These are phyloP conservation scores for Aotearoamyces nothofagi DNA, from an alignment of 2,329 filamentous ascomycete genomes.

Conservation along the genomic window DNA sequence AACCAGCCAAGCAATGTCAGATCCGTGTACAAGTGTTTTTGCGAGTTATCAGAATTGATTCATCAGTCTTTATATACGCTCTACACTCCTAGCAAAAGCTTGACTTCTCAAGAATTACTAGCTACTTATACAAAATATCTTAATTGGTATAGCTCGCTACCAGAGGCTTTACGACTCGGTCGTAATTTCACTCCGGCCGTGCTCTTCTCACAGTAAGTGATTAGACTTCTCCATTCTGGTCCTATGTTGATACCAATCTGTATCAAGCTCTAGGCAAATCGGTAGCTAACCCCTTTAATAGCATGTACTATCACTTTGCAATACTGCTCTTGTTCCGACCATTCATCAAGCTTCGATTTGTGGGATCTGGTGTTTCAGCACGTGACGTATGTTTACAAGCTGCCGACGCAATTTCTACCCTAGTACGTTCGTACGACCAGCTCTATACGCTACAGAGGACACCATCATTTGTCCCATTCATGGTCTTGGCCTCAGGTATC, in stretches of 20 bases:
- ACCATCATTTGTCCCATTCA: slow-evolving; percentile 12
- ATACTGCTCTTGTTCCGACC: slow-evolving; percentile 56
- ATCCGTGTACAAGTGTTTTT: slow-evolving; percentile 50
- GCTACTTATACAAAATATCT: slow-evolving; percentile 51
- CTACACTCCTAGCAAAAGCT: slow-evolving; percentile 41
- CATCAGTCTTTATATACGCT: slow-evolving; percentile 22
- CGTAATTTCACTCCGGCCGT: slow-evolving; percentile 57
- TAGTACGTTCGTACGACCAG: slow-evolving; percentile 9
- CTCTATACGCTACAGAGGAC: slow-evolving; percentile 11
- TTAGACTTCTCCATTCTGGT: background rate
- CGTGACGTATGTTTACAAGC: slow-evolving; percentile 14
- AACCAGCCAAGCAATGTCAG: slow-evolving; percentile 49
- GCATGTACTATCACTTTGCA: slow-evolving; percentile 54
- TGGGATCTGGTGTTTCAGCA: slow-evolving; percentile 9
- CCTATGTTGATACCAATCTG: background rate
- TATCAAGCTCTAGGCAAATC: too few relatives aligned
- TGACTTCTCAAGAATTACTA: slow-evolving; percentile 47
- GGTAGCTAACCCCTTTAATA: slow-evolving; percentile 15
- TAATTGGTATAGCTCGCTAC: slow-evolving; percentile 53
- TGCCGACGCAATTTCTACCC: slow-evolving; percentile 15
- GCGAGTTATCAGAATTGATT: slow-evolving; percentile 54
- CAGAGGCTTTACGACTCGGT: slow-evolving; percentile 43
- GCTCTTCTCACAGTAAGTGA: slow-evolving; percentile 52
- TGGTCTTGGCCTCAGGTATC: slow-evolving; percentile 9
- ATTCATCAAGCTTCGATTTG: slow-evolving; percentile 21